phyloP scores from a whole-genome alignment of 768 basidiomycete species.

The Podaxis rugospora region DNA sequence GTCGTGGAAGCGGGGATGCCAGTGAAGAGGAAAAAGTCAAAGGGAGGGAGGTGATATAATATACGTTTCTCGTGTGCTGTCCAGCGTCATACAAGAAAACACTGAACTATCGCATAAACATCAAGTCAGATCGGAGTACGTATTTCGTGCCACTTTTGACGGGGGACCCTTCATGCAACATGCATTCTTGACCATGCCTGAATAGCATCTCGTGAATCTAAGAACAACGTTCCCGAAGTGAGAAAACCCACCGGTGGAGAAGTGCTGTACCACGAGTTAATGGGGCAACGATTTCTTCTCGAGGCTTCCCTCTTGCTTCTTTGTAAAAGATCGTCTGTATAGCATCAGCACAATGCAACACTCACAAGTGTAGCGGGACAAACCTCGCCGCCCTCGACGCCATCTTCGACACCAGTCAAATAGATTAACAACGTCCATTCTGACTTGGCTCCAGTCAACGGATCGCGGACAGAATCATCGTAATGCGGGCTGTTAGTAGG shows the following conservation, averaged over 20 bases:
- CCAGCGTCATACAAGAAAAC: not conserved
- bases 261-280: constrained; percentile 60
- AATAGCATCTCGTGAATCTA: not conserved
- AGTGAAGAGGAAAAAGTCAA: constrained; percentile 47
- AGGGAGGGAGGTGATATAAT: constrained; percentile 32
- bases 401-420: constrained; percentile 67
- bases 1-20: constrained; percentile 89
- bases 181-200: constrained; percentile 69
- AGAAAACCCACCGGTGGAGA: constrained; percentile 50
- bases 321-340: constrained; percentile 67
- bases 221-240: not conserved
- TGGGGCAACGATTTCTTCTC: constrained; percentile 46
- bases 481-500: constrained; percentile 50
- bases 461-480: constrained; percentile 64
- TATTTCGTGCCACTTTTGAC: constrained; percentile 66
- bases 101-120: constrained; percentile 45
- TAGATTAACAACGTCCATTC: constrained; percentile 81
- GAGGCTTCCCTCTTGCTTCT: constrained; percentile 44
- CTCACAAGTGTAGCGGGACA: not conserved
- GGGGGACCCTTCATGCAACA: constrained; percentile 67
- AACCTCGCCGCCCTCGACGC: constrained; percentile 69
- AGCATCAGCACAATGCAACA: not conserved
- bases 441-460: constrained; percentile 54
- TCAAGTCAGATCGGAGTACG: constrained; percentile 66
- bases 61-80: not conserved